phyloP scores from a whole-genome alignment of 148 eudicot species.

The Gaultheria prostrata region DNA sequence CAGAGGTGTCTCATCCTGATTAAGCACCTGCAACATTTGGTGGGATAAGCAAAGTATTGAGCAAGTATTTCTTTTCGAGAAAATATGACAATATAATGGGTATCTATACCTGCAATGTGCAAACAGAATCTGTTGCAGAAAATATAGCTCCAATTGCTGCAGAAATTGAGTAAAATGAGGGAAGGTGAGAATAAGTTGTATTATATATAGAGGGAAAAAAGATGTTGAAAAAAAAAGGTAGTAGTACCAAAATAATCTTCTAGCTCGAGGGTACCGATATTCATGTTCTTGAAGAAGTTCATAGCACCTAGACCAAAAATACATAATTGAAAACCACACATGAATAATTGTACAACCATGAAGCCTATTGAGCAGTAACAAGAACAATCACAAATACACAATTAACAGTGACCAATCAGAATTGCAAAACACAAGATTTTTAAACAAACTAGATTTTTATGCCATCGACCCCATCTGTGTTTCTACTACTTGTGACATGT shows the following conservation, averaged over 20 bases:
- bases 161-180: slow-evolving; percentile 12
- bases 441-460: not conserved
- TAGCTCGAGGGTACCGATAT: slow-evolving; percentile 50
- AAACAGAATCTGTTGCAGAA: slow-evolving; percentile 78
- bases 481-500: not conserved
- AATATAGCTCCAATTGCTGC: slow-evolving; percentile 78
- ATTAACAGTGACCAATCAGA: not conserved
- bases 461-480: not conserved
- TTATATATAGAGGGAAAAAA: not conserved
- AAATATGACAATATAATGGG: not conserved
- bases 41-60: not conserved
- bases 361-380: not conserved
- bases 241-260: slow-evolving; percentile 65
- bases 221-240: not conserved
- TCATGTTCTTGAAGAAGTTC: slow-evolving; percentile 42
- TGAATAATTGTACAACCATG: slow-evolving; percentile 9
- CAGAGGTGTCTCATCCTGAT: slow-evolving; percentile 78
- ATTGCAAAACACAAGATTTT: not conserved
- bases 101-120: slow-evolving; percentile 60
- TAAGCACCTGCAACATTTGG: slow-evolving; percentile 52
- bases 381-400: not conserved
- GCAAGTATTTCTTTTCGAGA: not conserved
- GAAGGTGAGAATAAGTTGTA: not conserved
- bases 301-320: slow-evolving; percentile 43
- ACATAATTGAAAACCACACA: not conserved